These are phyloP conservation scores for Cyberlindnera samutprakarnensis DNA, from an alignment of 805 yeast species.

Conservation along the genomic window DNA sequence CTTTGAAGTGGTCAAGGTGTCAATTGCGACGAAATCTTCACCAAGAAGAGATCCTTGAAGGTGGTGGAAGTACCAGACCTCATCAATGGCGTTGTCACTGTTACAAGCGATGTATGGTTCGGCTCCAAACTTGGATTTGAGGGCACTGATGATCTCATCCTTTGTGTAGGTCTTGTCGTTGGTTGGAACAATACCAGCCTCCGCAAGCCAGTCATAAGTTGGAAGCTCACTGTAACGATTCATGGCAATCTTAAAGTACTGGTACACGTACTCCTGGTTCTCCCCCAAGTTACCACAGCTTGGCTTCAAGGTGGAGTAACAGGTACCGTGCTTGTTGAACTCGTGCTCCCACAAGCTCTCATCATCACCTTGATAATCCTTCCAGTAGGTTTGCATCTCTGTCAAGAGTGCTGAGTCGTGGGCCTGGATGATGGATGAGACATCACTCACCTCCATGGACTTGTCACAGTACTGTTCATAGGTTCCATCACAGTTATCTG, in stretches of 20 bases:
- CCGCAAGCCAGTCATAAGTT: constrained; percentile 58
- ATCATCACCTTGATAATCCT: constrained; percentile 61
- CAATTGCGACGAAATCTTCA: constrained; percentile 60
- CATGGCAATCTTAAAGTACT: constrained; percentile 58
- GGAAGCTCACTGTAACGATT: constrained; percentile 51
- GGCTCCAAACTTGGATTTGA: constrained; percentile 43
- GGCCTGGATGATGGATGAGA: constrained; percentile 35
- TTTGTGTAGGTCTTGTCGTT: constrained; percentile 47
- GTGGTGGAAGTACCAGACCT: constrained; percentile 72
- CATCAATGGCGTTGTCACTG: constrained; percentile 34
- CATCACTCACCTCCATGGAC: constrained; percentile 45
- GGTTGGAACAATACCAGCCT: constrained; percentile 68
- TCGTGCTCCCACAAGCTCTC: constrained; percentile 82
- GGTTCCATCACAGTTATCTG: constrained; percentile 79
- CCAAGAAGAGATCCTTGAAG: constrained; percentile 64
- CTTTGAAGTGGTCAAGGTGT: constrained; percentile 43
- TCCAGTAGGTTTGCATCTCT: constrained; percentile 62
- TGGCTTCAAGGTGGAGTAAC: constrained; percentile 75
- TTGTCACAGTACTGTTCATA: constrained; percentile 74
- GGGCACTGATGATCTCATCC: constrained; percentile 44
- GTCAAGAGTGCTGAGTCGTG: constrained; percentile 41
- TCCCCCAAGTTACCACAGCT: constrained; percentile 35
- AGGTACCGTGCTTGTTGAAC: constrained; percentile 90
- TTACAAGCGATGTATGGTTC: constrained; percentile 59
- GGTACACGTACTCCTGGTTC: constrained; percentile 43